These are phyloP conservation scores for Phytophthora parvispora DNA, from an alignment of 352 stramenopile species.

Conservation along the genomic window DNA sequence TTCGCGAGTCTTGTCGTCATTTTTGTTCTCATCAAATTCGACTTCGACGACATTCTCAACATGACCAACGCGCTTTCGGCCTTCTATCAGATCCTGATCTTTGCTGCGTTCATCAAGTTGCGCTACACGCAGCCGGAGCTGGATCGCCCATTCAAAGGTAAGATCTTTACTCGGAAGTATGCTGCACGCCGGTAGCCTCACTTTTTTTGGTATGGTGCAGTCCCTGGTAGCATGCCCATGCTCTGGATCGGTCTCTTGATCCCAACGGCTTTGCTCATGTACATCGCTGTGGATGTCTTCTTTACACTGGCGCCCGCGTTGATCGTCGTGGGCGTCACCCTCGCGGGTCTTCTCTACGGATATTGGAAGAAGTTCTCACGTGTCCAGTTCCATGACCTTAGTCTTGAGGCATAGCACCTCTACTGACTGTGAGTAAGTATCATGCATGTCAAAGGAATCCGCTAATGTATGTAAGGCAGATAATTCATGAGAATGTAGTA, in stretches of 20 bases:
- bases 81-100: conserved; percentile 88
- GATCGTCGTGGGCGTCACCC: conserved; percentile 46
- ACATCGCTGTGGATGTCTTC: conserved; percentile 65
- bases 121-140: conserved; percentile 55
- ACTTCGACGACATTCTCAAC: conserved; percentile 83
- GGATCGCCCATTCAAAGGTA: conserved; percentile 51
- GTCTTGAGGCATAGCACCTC: conserved; percentile 15
- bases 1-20: conserved; percentile 58
- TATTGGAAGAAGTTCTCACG: conserved; percentile 56
- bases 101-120: conserved; percentile 92
- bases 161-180: not conserved
- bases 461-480: conserved; percentile 10
- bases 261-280: conserved; percentile 47
- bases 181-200: not conserved
- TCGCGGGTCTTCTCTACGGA: conserved; percentile 48
- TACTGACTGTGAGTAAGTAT: not conserved
- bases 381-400: conserved; percentile 49
- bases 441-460: not conserved
- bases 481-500: conserved; percentile 10
- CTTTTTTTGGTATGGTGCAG: conserved; percentile 10
- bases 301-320: conserved; percentile 51
- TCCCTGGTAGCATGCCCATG: conserved; percentile 42
- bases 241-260: conserved; percentile 45
- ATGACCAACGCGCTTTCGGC: conserved; percentile 94
- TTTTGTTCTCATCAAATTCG: conserved; percentile 59